phyloP scores from a whole-genome alignment of 2,329 filamentous ascomycete genomes.

The Fusarium odoratissimum region DNA sequence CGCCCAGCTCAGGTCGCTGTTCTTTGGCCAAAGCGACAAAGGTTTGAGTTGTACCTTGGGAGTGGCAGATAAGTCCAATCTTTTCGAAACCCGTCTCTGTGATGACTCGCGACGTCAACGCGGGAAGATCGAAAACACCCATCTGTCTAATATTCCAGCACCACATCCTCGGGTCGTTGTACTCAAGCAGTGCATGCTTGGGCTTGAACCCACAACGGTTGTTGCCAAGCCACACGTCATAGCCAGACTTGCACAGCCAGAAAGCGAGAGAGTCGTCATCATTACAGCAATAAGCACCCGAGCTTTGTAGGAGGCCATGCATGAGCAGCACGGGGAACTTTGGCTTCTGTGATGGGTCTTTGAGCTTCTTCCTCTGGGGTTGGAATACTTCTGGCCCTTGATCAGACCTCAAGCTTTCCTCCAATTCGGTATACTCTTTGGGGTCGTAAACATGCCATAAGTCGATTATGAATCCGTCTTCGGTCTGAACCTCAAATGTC shows the following conservation, averaged over 20 bases:
- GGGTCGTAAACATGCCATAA: constrained; percentile 93
- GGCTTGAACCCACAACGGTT: constrained; percentile 90
- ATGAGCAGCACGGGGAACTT: constrained; percentile 89
- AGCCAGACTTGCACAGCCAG: constrained; percentile 90
- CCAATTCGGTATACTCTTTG: constrained; percentile 70
- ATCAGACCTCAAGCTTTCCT: constrained; percentile 62
- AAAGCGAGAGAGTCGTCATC: constrained; percentile 92
- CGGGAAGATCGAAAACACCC: constrained; percentile 88
- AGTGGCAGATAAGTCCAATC: constrained; percentile 86
- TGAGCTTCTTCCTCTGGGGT: constrained; percentile 51
- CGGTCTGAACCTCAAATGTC: constrained; percentile 85
- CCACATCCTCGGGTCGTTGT: constrained; percentile 92
- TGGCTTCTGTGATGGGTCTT: constrained; percentile 53
- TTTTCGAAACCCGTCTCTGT: constrained; percentile 85
- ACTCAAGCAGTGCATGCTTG: constrained; percentile 76
- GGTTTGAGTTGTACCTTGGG: constrained; percentile 90
- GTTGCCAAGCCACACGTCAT: constrained; percentile 96
- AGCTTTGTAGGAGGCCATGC: constrained; percentile 87
- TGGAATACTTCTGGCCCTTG: constrained; percentile 71
- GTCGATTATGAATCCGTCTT: constrained; percentile 91
- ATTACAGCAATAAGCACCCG: constrained; percentile 89
- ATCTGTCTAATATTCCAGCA: constrained; percentile 96
- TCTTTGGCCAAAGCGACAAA: constrained; percentile 90
- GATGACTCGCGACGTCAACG: constrained; percentile 82
- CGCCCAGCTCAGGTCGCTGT: constrained; percentile 85